Evolutionary conservation across 306 rosid species (phyloP).

Genomic region (Inga laurina): DNA sequence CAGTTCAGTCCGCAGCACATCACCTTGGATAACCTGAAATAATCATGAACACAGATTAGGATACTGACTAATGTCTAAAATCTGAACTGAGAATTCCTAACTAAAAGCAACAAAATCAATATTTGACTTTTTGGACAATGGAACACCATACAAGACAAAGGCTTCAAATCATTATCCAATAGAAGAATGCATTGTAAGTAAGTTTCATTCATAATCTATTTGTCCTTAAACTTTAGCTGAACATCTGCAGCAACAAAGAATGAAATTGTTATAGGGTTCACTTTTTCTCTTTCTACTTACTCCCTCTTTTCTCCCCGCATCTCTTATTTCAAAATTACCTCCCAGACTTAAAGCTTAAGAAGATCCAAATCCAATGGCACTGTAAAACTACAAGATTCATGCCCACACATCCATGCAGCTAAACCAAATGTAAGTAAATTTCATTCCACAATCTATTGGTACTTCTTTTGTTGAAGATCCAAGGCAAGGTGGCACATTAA

Average conservation of each 20-base stretch:
- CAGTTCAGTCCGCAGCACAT: slow-evolving; percentile 80
- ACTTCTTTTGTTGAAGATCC: neutral
- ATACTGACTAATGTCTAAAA: no score
- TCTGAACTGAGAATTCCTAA: no score
- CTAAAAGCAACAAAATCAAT: neutral
- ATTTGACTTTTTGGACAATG: neutral
- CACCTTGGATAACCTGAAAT: slow-evolving; percentile 78
- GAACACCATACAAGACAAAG: neutral
- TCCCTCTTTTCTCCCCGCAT: neutral
- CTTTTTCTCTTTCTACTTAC: no score
- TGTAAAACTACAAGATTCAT: neutral
- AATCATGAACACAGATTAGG: neutral
- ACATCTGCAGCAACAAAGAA: neutral
- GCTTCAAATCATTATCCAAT: neutral
- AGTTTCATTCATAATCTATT: neutral
- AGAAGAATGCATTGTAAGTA: neutral
- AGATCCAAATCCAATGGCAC: no score
- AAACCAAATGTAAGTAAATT: neutral
- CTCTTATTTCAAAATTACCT: no score
- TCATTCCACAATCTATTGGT: neutral
- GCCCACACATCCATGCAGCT: neutral
- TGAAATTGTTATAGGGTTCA: neutral
- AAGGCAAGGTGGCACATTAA: no score
- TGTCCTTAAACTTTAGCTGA: neutral
- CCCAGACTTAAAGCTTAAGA: neutral